Conservation (phyloP, 164 flowering plant species). For the Piper betle region DNA sequence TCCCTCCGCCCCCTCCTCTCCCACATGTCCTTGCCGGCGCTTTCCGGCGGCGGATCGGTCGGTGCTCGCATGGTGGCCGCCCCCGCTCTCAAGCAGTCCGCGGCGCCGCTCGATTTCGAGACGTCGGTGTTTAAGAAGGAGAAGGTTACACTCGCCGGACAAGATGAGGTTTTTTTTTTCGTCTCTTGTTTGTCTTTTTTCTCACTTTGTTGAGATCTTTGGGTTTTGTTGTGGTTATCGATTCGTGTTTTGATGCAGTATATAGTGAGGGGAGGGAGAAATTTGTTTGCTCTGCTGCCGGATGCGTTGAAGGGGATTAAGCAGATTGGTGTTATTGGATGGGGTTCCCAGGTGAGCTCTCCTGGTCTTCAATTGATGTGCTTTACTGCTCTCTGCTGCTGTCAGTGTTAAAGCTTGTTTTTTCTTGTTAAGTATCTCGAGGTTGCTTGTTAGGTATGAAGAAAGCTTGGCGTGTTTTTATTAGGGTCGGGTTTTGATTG, state of each 20-base stretch:
- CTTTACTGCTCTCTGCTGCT: neutral
- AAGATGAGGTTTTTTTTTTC: constrained; percentile 17
- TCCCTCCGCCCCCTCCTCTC: constrained; percentile 5
- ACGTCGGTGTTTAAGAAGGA: constrained; percentile 66
- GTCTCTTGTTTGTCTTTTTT: neutral
- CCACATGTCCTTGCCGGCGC: neutral
- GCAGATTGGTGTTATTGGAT: constrained; percentile 96
- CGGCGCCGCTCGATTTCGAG: constrained; percentile 40
- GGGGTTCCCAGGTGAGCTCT: constrained; percentile 91
- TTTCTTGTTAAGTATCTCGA: too few relatives aligned
- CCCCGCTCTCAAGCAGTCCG: neutral
- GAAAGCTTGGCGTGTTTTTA: too few relatives aligned
- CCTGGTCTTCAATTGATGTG: neutral
- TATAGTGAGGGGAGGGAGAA: constrained; percentile 87
- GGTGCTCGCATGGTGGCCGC: constrained; percentile 63
- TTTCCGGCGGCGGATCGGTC: constrained; percentile 79
- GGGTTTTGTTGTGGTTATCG: neutral
- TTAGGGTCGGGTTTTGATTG: neutral
- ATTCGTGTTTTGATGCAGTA: neutral
- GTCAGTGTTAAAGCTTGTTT: neutral
- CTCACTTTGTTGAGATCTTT: neutral
- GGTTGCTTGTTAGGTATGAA: too few relatives aligned
- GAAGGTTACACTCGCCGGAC: constrained; percentile 25
- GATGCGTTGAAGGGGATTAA: constrained; percentile 90
- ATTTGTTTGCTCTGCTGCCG: constrained; percentile 65